Conservation (phyloP, 2,329 filamentous ascomycete genomes). For the Nemania diffusa region DNA sequence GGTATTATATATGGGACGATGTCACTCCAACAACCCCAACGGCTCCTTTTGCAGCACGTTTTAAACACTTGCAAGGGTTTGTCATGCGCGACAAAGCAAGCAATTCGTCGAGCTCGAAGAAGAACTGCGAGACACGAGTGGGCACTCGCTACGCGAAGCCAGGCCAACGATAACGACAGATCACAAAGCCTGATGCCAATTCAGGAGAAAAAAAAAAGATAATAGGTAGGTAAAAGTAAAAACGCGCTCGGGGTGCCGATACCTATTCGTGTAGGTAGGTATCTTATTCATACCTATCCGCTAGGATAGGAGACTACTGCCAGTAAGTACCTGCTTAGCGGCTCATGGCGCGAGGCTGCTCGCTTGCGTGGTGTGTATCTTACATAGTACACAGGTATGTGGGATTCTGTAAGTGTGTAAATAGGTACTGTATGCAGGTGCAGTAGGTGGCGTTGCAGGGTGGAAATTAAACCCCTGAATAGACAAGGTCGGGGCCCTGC, state of each 20-base stretch:
- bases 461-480: conserved; percentile 45
- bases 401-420: no score
- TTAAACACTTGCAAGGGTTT: conserved; percentile 8
- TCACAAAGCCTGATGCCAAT: background rate
- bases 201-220: background rate
- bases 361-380: conserved; percentile 5
- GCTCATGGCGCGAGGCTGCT: conserved; percentile 42
- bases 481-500: conserved; percentile 14
- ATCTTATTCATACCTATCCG: background rate
- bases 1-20: conserved; percentile 8
- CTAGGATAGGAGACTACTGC: background rate
- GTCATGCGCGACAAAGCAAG: conserved; percentile 12
- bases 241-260: background rate
- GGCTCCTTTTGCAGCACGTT: conserved; percentile 6
- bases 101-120: conserved; percentile 6
- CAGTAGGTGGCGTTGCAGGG: conserved; percentile 36
- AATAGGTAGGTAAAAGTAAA: background rate
- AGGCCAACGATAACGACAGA: conserved; percentile 1
- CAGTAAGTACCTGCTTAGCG: conserved; percentile 35
- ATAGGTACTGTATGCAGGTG: background rate
- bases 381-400: no score
- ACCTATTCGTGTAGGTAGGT: background rate
- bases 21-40: conserved; percentile 17
- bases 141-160: conserved; percentile 13
- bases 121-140: background rate